These are phyloP conservation scores for Daldinia caldariorum DNA, from an alignment of 495 filamentous ascomycete species.

Conservation along the genomic window DNA sequence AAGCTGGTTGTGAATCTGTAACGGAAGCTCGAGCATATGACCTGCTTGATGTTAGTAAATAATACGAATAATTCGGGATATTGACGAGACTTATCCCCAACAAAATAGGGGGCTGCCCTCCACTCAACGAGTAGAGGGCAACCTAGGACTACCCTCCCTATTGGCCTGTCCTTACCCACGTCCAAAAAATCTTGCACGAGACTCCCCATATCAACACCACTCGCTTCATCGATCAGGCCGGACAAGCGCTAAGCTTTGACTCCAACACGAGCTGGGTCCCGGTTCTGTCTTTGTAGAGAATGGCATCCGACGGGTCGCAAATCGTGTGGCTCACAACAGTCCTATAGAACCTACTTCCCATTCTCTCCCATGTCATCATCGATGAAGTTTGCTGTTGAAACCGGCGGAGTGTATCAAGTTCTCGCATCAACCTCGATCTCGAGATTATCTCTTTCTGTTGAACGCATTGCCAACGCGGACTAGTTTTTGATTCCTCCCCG, in stretches of 20 bases:
- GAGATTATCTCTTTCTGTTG: conserved; percentile 69
- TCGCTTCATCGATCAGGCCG: conserved; percentile 47
- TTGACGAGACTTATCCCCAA: conserved; percentile 70
- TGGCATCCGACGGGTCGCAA: conserved; percentile 11
- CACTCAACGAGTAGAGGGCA: conserved; percentile 54
- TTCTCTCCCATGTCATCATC: conserved; percentile 50
- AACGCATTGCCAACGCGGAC: conserved; percentile 81
- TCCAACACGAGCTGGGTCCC: conserved; percentile 95
- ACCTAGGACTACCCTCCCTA: conserved; percentile 55
- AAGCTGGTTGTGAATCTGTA: no score
- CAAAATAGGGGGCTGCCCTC: conserved; percentile 67
- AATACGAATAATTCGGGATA: conserved; percentile 40
- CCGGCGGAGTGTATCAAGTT: conserved; percentile 50
- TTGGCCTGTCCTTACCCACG: conserved; percentile 51
- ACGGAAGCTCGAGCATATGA: background rate
- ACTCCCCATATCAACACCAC: conserved; percentile 23
- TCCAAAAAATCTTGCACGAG: conserved; percentile 42
- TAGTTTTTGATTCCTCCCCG: conserved; percentile 89
- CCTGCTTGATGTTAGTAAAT: conserved; percentile 47
- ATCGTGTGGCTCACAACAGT: conserved; percentile 10
- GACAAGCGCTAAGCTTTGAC: conserved; percentile 97
- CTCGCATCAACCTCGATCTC: conserved; percentile 48
- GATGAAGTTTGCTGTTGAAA: conserved; percentile 49
- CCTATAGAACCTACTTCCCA: conserved; percentile 33
- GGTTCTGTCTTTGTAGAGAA: conserved; percentile 42